Evolutionary conservation across 1,284 basidiomycete genomes (phyloP).

Genomic region (Cutaneotrichosporon cyanovorans): DNA sequence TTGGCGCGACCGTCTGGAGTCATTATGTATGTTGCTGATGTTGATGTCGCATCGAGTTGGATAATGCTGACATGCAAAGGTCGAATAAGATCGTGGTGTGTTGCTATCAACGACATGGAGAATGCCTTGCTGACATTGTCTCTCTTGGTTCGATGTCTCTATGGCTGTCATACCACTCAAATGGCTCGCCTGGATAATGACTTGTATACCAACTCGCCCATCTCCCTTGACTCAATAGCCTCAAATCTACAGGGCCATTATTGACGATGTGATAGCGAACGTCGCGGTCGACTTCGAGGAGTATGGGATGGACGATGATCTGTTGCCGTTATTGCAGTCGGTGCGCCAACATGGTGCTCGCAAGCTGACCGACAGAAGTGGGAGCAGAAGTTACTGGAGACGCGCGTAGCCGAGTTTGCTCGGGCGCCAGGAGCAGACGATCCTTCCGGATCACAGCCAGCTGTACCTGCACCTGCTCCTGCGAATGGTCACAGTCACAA

Average conservation of each 20-base stretch:
- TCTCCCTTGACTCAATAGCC: too few species aligned
- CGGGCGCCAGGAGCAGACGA: constrained; percentile 19
- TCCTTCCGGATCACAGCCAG: too few species aligned
- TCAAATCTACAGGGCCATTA: constrained; percentile 80
- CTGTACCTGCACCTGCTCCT: not conserved
- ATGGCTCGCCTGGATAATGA: too few species aligned
- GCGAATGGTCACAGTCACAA: not conserved
- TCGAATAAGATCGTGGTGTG: constrained; percentile 47
- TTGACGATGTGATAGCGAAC: constrained; percentile 86
- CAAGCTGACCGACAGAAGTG: constrained; percentile 62
- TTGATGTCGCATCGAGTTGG: too few species aligned
- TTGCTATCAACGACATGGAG: constrained; percentile 7
- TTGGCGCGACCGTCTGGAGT: too few species aligned
- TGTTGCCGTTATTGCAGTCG: constrained; percentile 76
- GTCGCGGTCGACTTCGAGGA: constrained; percentile 95
- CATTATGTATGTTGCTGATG: too few species aligned
- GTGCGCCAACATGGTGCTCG: constrained; percentile 51
- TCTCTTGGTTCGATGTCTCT: not conserved
- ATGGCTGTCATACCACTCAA: too few species aligned
- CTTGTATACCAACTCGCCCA: not conserved
- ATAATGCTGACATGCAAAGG: constrained; percentile 39
- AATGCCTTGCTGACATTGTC: constrained; percentile 1
- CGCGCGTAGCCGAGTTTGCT: constrained; percentile 82
- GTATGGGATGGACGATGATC: constrained; percentile 86
- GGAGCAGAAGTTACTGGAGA: constrained; percentile 85